Percentiles rank a stretch among this genome's conserved stretches.
Conservation (phyloP, 1,139 yeast genomes). For the Debaryomyces sp. region DNA sequence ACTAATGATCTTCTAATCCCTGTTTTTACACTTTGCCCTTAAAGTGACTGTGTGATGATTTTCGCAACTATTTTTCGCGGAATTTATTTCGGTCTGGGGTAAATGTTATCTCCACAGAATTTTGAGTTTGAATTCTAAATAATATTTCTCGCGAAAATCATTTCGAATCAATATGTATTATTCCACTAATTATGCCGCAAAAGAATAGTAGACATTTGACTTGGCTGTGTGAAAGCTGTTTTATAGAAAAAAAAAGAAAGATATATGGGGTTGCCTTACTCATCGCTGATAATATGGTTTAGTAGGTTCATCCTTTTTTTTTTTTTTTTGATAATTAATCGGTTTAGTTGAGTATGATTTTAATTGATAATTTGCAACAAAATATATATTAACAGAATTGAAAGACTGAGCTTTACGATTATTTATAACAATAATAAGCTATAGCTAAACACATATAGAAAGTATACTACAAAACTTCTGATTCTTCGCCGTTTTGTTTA, state of each 20-base stretch:
- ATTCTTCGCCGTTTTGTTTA: background rate
- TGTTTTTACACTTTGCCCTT: background rate
- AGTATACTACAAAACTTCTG: background rate
- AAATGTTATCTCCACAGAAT: background rate
- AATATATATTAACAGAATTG: background rate
- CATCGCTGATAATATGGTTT: too few species aligned
- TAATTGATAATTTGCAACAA: background rate
- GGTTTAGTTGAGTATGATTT: too few species aligned
- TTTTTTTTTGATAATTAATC: too few species aligned
- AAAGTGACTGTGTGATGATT: background rate
- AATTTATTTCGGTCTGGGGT: slow-evolving; percentile 1
- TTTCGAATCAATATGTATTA: background rate
- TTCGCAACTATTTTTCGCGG: slow-evolving; percentile 3
- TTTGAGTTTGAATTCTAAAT: background rate
- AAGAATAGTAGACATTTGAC: background rate
- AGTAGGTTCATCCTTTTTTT: too few species aligned
- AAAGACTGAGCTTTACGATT: background rate
- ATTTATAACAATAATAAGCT: background rate
- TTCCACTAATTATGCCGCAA: background rate
- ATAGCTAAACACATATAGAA: background rate
- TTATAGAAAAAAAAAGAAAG: too few species aligned
- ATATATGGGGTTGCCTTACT: too few species aligned
- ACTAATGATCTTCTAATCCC: background rate
- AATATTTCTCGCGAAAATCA: background rate
- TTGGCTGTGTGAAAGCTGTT: background rate